Conservation (phyloP, 371 early-diverging fungal species). For the Mortierella sp. region DNA sequence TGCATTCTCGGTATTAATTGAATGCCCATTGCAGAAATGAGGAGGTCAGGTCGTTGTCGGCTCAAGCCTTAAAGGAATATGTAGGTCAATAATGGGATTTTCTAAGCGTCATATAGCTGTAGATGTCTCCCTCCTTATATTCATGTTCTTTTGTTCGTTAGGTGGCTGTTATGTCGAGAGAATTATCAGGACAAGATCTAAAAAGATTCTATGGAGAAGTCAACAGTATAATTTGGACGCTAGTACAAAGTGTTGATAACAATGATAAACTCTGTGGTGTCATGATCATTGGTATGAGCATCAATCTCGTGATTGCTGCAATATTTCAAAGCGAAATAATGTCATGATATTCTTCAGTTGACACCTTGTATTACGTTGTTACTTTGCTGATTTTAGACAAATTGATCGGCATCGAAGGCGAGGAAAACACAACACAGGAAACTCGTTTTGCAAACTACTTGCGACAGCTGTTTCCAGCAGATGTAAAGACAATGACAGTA, state of each 20-base stretch:
- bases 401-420: conserved; percentile 87
- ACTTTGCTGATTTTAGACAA: conserved; percentile 65
- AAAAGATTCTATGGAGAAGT: conserved; percentile 63
- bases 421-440: conserved; percentile 86
- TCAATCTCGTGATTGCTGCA: not conserved
- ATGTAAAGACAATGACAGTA: conserved; percentile 86
- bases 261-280: conserved; percentile 77
- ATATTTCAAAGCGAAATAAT: no score
- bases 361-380: not conserved
- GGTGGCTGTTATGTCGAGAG: conserved; percentile 54
- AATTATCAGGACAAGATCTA: conserved; percentile 50
- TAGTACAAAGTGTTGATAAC: conserved; percentile 69
- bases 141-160: not conserved
- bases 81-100: conserved; percentile 17
- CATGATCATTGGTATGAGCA: conserved; percentile 69
- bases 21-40: conserved; percentile 42
- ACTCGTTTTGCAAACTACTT: conserved; percentile 90
- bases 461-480: conserved; percentile 87
- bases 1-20: conserved; percentile 7
- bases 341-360: not conserved
- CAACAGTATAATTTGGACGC: conserved; percentile 74
- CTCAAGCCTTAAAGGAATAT: conserved; percentile 51
- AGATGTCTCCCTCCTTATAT: not conserved
- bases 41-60: conserved; percentile 41
- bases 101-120: not conserved